Conservation (phyloP, 2,329 filamentous ascomycete species). For the Didymella exigua region DNA sequence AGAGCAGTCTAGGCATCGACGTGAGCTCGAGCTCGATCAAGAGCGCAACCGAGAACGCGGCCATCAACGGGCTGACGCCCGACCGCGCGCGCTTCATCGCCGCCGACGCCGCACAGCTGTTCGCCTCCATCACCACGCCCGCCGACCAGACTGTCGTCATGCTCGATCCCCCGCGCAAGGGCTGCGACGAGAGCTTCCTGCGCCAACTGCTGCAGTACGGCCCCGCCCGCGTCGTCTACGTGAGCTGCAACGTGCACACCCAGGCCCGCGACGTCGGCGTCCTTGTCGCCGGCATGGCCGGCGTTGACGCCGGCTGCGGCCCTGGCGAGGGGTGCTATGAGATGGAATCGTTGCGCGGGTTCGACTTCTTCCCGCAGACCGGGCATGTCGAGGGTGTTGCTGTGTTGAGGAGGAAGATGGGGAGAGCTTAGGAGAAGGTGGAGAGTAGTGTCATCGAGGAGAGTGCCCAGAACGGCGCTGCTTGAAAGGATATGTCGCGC, state of each 20-base stretch:
- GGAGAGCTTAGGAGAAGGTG: too few relatives aligned
- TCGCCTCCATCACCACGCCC: slow-evolving; percentile 74
- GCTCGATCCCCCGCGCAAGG: slow-evolving; percentile 94
- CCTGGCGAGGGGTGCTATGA: slow-evolving; percentile 64
- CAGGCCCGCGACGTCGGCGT: slow-evolving; percentile 92
- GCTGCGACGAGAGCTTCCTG: slow-evolving; percentile 86
- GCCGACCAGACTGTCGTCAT: slow-evolving; percentile 88
- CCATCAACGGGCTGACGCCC: slow-evolving; percentile 70
- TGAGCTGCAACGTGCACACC: slow-evolving; percentile 97
- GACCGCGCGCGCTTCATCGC: slow-evolving; percentile 82
- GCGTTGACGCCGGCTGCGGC: slow-evolving; percentile 45
- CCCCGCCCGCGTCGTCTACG: slow-evolving; percentile 84
- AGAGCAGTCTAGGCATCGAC: slow-evolving; percentile 84
- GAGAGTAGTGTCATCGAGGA: too few relatives aligned
- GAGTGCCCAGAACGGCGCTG: background rate
- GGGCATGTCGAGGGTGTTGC: slow-evolving; percentile 71
- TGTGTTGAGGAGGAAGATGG: slow-evolving; percentile 56
- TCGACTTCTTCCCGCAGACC: slow-evolving; percentile 96
- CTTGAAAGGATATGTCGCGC: background rate
- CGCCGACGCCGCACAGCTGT: slow-evolving; percentile 83
- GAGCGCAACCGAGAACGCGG: slow-evolving; percentile 79
- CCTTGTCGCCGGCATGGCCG: slow-evolving; percentile 72
- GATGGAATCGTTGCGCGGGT: slow-evolving; percentile 88
- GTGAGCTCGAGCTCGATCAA: slow-evolving; percentile 79
- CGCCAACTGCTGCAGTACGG: slow-evolving; percentile 78